Base-by-base conservation (phyloP, 2,329 filamentous ascomycete genomes). In the Venturia nashicola region DNA sequence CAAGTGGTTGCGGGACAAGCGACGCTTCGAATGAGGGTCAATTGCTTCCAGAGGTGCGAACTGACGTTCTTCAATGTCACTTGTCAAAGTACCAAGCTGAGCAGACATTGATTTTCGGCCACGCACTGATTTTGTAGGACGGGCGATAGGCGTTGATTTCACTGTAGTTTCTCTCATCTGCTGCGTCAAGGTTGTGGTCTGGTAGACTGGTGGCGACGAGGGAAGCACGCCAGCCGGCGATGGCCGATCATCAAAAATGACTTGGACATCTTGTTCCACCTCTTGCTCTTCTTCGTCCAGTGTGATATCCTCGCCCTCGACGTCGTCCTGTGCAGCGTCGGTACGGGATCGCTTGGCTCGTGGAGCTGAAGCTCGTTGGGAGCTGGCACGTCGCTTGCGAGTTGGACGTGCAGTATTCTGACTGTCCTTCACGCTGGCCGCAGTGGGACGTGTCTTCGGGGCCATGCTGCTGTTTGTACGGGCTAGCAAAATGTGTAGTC, bases 21-120 rank as follows among this genome's bases (percentile, higher is more conserved):
- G 59, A 20, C 59, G 59, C n/a, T 8, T 40, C 6, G n/a, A 18
- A 18, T 32, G 36, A 44, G 59, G 14, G 59, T 42, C 36, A 60
- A 60, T 34, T n/a, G 59, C 36, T 11, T 60, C 39, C n/a, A 60
- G 36, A 42, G 59, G 59, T n/a, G 59, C 36, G n/a, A 60, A 60
- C 8, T 60, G 59, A 16, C 23, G 39, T n/a, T 42, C 20, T 42
- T 60, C 59, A 11, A 60, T 14, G 8, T 42, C 39, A 14, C 59
- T 42, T 9, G 36, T 32, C 20, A 44, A 34, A 5, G 34, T 3
- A 20, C 39, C 59, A 11, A 44, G 59, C 14, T 44, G 59, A 6
- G 36, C 39, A 27, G 59, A 39, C 36, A 60, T 27, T 7, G 59
- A 60, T 32, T 60, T 34, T 12, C 39, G 36, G 42, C 23, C 59